Percentiles rank a stretch among this genome's conserved stretches.
Evolutionary conservation across 768 basidiomycete genomes (phyloP).

Genomic region (Calocera cornea): DNA sequence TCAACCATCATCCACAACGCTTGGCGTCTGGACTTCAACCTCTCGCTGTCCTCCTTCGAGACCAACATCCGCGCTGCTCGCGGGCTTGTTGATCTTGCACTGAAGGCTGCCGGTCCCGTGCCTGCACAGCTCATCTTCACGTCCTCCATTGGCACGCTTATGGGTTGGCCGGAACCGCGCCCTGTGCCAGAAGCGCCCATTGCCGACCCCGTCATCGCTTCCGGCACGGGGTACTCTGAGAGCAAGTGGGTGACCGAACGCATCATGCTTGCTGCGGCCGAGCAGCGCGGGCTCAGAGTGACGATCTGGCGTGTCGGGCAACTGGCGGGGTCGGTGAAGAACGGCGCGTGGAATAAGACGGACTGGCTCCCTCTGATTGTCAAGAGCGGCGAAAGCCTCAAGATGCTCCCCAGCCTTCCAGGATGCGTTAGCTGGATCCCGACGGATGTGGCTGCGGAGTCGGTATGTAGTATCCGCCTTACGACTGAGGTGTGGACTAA

Average conservation of each 20-base stretch:
- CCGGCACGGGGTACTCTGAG: neutral
- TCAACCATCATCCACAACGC: slow-evolving; percentile 16
- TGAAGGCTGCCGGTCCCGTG: slow-evolving; percentile 19
- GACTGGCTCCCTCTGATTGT: neutral
- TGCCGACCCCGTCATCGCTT: neutral
- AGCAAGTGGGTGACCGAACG: neutral
- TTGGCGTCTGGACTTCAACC: slow-evolving; percentile 41
- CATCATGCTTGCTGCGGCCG: neutral
- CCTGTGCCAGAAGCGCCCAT: neutral
- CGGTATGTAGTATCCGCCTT: neutral
- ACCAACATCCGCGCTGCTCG: slow-evolving; percentile 35
- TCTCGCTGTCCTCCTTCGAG: slow-evolving; percentile 39
- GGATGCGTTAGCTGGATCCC: neutral
- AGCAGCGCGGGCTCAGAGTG: neutral
- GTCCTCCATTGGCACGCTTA: slow-evolving; percentile 29
- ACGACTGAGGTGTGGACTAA: neutral
- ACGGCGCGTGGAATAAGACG: neutral
- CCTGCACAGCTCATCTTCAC: slow-evolving; percentile 31
- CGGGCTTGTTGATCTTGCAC: slow-evolving; percentile 34
- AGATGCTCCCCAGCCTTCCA: neutral
- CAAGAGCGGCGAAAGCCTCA: neutral
- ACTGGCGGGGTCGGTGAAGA: neutral
- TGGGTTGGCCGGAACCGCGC: slow-evolving; percentile 2
- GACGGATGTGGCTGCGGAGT: neutral
- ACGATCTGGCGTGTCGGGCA: neutral